Conservation (phyloP, 208 protist species). For the Porcisia hertigi region DNA sequence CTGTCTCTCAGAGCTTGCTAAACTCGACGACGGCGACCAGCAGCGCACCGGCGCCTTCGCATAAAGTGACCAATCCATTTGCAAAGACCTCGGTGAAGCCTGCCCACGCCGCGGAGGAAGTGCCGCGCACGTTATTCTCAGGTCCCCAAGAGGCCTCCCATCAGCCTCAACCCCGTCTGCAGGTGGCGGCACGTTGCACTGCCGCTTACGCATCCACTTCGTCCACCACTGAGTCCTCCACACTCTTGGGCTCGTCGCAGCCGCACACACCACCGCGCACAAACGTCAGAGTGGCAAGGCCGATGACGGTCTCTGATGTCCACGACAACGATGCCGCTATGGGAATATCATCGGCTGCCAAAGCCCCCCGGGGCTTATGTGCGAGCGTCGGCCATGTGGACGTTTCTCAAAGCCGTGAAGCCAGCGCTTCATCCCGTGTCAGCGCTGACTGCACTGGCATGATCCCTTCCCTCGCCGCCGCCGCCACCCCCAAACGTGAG, state of each 20-base stretch:
- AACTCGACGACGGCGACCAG: not conserved
- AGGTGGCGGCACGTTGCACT: not conserved
- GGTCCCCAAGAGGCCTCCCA: not conserved
- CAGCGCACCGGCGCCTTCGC: not conserved
- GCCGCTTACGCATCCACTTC: not conserved
- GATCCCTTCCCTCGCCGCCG: not conserved
- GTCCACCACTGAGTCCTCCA: not conserved
- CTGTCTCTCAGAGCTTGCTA: not conserved
- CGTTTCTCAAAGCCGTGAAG: not conserved
- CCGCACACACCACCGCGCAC: slow-evolving; percentile 22
- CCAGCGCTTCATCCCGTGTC: not conserved
- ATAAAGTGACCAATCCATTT: slow-evolving; percentile 52
- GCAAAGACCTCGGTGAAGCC: slow-evolving; percentile 13
- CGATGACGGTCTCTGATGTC: not conserved
- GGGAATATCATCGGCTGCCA: not conserved
- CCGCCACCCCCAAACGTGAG: not conserved
- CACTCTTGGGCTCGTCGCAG: slow-evolving; percentile 24
- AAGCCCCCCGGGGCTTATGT: slow-evolving; percentile 7
- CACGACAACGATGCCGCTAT: slow-evolving; percentile 11
- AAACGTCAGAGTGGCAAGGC: not conserved
- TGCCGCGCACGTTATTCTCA: not conserved
- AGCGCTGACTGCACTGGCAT: not conserved
- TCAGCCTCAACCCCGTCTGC: slow-evolving; percentile 9
- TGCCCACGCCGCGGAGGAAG: not conserved
- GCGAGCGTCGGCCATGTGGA: slow-evolving; percentile 16